A percentile compares a stretch with the other conserved stretches of the same genome.
Evolutionary conservation across 768 basidiomycete genomes (phyloP).

Genomic region (Xerocomellus chrysenteron): DNA sequence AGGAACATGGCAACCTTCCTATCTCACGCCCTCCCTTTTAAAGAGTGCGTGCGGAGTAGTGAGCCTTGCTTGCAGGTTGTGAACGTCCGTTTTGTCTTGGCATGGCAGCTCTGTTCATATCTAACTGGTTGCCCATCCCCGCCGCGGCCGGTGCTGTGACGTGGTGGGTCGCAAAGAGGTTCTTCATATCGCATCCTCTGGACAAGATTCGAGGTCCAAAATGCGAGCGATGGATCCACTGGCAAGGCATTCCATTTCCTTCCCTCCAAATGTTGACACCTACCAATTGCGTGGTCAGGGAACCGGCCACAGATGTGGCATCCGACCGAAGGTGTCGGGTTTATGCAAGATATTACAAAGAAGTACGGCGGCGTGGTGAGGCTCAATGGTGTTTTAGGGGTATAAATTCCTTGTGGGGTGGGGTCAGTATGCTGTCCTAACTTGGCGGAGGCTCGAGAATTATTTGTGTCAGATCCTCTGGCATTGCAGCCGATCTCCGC

Average conservation of each 20-base stretch:
- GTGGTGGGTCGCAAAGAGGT: not conserved
- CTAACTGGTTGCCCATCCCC: not conserved
- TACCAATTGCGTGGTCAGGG: not conserved
- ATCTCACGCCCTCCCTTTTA: no score
- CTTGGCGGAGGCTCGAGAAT: not conserved
- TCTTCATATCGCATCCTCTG: not conserved
- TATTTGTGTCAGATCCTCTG: not conserved
- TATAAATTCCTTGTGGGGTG: not conserved
- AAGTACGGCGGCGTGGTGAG: not conserved
- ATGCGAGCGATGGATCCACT: not conserved
- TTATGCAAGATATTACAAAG: not conserved
- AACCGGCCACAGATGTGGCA: conserved; percentile 1
- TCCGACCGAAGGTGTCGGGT: not conserved
- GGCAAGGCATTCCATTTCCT: not conserved
- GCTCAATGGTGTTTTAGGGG: not conserved
- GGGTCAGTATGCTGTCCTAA: not conserved
- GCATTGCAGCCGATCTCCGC: not conserved
- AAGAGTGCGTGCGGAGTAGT: no score
- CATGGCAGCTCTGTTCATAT: not conserved
- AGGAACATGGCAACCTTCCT: not conserved
- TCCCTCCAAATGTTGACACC: not conserved
- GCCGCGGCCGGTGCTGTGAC: not conserved
- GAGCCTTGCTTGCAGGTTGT: no score
- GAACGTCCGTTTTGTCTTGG: not conserved
- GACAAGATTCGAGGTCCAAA: not conserved